phyloP scores from a whole-genome alignment of 1,139 yeast species.

The Kodamaea fungicola region DNA sequence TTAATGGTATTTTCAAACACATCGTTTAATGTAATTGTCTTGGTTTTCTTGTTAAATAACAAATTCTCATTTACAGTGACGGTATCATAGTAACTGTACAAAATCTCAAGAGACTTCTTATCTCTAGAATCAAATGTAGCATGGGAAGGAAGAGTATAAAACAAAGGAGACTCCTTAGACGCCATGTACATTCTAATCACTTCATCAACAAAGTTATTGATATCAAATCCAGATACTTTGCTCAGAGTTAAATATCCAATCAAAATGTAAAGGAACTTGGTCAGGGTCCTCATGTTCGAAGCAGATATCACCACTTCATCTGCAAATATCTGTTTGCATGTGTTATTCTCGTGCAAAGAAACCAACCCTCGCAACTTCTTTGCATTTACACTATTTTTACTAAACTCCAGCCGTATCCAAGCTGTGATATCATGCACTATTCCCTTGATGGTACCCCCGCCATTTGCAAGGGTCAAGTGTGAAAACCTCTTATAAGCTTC shows the following conservation, averaged over 20 bases:
- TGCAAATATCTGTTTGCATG: not conserved
- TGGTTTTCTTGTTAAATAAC: conserved; percentile 16
- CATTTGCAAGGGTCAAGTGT: conserved; percentile 26
- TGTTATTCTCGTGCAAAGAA: conserved; percentile 6
- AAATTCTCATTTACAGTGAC: conserved; percentile 20
- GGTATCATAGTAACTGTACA: conserved; percentile 21
- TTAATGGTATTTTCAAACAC: conserved; percentile 21
- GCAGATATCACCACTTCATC: conserved; percentile 7
- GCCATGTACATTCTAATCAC: conserved; percentile 30
- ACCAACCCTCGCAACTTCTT: conserved; percentile 23
- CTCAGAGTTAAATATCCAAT: conserved; percentile 34
- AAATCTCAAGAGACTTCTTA: conserved; percentile 11
- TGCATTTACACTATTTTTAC: conserved; percentile 15
- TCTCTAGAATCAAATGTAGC: conserved; percentile 11
- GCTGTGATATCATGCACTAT: conserved; percentile 36
- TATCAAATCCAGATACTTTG: conserved; percentile 18
- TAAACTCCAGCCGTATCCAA: conserved; percentile 30
- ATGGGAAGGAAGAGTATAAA: conserved; percentile 8
- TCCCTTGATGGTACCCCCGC: conserved; percentile 35
- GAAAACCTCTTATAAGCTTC: conserved; percentile 35
- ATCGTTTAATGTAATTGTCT: conserved; percentile 24
- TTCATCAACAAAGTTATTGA: conserved; percentile 29
- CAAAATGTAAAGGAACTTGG: conserved; percentile 33
- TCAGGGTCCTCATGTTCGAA: conserved; percentile 1
- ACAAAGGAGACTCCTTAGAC: conserved; percentile 14